These are phyloP conservation scores for Suhomyces pyralidae DNA, from an alignment of 805 yeast genomes.

Conservation along the genomic window DNA sequence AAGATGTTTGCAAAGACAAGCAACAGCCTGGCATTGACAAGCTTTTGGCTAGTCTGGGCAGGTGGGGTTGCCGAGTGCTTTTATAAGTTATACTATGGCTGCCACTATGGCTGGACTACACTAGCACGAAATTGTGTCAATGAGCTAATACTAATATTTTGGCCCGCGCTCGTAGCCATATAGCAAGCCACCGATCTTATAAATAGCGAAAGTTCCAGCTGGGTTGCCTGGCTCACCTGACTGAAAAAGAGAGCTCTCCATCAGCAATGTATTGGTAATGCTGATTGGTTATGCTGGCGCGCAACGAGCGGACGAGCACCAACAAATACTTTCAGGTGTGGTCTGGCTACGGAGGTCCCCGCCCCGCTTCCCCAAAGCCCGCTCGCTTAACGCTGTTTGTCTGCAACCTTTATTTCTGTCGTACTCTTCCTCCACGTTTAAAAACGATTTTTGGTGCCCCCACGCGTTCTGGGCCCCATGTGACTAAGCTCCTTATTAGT, in stretches of 20 bases:
- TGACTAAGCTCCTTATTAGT: background rate
- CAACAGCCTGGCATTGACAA: too few relatives aligned
- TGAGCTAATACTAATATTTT: background rate
- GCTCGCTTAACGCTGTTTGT: background rate
- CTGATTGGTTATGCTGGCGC: background rate
- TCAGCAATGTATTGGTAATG: background rate
- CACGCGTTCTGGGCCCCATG: background rate
- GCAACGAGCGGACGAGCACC: background rate
- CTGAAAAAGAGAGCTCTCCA: background rate
- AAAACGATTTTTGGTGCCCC: background rate
- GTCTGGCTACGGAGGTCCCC: background rate
- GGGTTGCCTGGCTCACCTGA: background rate
- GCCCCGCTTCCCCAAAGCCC: background rate
- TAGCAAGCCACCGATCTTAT: background rate
- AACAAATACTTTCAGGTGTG: background rate
- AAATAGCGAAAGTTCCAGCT: background rate
- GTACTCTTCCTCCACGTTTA: background rate
- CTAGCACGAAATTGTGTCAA: background rate
- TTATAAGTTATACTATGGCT: background rate
- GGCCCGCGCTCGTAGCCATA: background rate
- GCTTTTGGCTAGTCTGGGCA: background rate
- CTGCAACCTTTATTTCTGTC: background rate
- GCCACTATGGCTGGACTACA: background rate
- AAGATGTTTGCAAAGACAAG: too few relatives aligned
- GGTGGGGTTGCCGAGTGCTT: background rate